A percentile compares a stretch with the other conserved stretches of the same genome.
Conservation (phyloP, 78 protist species). For the Dictyostelium purpureum region DNA sequence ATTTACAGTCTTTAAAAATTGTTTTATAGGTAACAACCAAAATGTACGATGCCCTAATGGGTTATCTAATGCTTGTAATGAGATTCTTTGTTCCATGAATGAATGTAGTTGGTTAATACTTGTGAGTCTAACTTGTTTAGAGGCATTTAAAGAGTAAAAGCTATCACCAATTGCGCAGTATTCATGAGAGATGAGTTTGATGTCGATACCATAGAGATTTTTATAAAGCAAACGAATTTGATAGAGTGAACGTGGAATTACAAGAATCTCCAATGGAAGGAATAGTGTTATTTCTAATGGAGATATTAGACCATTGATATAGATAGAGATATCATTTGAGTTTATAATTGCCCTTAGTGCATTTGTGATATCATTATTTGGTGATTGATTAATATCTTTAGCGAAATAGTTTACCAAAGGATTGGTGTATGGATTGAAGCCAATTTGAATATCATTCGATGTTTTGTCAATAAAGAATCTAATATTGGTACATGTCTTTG, state of each 20-base stretch:
- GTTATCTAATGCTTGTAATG: constrained; percentile 25
- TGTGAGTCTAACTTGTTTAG: neutral
- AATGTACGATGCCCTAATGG: constrained; percentile 27
- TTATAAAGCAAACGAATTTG: constrained; percentile 46
- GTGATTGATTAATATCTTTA: constrained; percentile 5
- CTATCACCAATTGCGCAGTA: constrained; percentile 28
- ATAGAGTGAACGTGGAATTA: constrained; percentile 18
- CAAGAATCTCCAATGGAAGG: constrained; percentile 36
- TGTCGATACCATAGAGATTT: constrained; percentile 43
- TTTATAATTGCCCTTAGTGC: neutral
- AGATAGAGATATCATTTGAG: constrained; percentile 22
- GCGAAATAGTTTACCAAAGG: neutral
- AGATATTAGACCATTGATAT: neutral
- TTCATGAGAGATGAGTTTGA: constrained; percentile 20
- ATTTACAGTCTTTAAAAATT: neutral
- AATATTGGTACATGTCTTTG: neutral
- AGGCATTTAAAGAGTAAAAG: neutral
- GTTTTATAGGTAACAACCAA: constrained; percentile 29
- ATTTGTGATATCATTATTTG: neutral
- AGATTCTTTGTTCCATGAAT: constrained; percentile 37
- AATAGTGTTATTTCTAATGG: neutral
- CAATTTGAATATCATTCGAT: neutral
- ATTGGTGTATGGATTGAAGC: constrained; percentile 29
- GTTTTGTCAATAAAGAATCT: neutral
- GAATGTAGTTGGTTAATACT: neutral